A percentile compares a stretch with the other conserved stretches of the same genome.
phyloP scores from a whole-genome alignment of 176 grass and related monocot genomes.

The Oryza longistaminata region DNA sequence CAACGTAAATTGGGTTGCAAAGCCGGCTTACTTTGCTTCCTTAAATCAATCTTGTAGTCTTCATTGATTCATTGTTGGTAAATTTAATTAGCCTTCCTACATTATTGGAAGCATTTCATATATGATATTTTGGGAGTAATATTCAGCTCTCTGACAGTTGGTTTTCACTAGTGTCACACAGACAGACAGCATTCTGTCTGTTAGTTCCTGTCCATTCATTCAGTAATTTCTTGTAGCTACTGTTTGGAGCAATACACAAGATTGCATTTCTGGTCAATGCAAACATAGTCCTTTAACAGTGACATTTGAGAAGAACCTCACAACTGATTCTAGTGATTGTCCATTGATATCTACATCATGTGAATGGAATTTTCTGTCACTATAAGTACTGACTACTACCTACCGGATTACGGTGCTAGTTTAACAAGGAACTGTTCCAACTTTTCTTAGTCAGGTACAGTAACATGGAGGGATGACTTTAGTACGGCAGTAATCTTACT shows the following conservation, averaged over 20 bases:
- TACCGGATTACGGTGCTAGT: conserved; percentile 2
- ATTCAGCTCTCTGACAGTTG: conserved; percentile 2
- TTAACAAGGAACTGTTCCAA: not conserved
- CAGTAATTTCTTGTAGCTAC: conserved; percentile 15
- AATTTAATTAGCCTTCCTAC: conserved; percentile 2
- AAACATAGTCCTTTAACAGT: conserved; percentile 23
- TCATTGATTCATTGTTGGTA: not conserved
- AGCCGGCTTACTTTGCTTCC: not conserved
- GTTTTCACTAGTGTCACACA: not conserved
- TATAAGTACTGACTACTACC: not conserved
- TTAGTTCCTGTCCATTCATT: conserved; percentile 19
- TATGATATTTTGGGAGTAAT: conserved; percentile 17
- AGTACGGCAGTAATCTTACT: not conserved
- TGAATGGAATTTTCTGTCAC: not conserved
- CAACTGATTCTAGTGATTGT: conserved; percentile 27
- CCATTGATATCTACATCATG: not conserved
- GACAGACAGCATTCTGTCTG: not conserved
- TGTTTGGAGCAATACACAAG: conserved; percentile 15
- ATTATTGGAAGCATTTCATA: not conserved
- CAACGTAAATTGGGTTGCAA: not conserved
- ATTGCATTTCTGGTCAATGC: conserved; percentile 18
- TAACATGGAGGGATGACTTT: not conserved
- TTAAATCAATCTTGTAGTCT: not conserved
- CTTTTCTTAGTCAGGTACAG: not conserved
- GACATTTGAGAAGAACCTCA: conserved; percentile 33